A percentile compares a stretch with the other conserved stretches of the same genome.
Evolutionary conservation across 208 protist species (phyloP).

Genomic region (Strigomonas galati): DNA sequence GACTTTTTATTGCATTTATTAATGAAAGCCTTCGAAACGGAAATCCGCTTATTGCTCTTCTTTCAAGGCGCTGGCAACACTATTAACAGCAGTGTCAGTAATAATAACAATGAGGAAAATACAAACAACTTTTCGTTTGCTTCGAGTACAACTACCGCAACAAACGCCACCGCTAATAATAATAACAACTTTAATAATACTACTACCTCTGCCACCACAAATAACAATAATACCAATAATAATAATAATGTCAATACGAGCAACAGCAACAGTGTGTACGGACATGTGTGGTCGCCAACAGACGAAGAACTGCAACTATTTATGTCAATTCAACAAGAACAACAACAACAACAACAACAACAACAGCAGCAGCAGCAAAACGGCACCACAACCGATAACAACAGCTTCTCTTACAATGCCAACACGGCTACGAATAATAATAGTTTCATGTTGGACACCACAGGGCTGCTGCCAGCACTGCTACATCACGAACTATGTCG

Average conservation of each 20-base stretch:
- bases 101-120: conserved; percentile 12
- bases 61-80: neutral
- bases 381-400: neutral
- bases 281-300: neutral
- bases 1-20: conserved; percentile 3
- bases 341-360: neutral
- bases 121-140: conserved; percentile 4
- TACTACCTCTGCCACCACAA: too few species aligned
- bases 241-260: neutral
- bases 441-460: neutral
- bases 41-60: conserved; percentile 1
- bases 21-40: neutral
- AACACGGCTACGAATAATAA: neutral
- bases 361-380: neutral
- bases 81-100: conserved; percentile 4
- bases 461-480: neutral
- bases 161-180: neutral
- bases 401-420: neutral
- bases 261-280: neutral
- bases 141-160: neutral
- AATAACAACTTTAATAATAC: too few species aligned
- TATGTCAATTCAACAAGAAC: neutral
- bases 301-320: neutral
- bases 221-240: too few species aligned
- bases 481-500: neutral